Conservation (phyloP, 805 yeast species). For the Nakazawaea holstii region DNA sequence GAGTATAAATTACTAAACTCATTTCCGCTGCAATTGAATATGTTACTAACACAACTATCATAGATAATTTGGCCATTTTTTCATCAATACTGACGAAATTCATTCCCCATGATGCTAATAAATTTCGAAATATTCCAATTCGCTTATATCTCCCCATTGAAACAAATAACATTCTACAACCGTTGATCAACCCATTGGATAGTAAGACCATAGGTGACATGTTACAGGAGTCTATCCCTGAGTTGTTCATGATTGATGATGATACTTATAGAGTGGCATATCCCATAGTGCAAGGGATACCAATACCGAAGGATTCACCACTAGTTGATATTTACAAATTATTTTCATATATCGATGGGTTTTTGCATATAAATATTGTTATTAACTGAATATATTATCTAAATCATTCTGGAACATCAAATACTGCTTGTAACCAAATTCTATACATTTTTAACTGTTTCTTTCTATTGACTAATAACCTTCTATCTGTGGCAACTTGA, state of each 20-base stretch:
- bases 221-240: constrained; percentile 37
- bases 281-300: constrained; percentile 53
- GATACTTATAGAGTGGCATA: constrained; percentile 27
- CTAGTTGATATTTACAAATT: constrained; percentile 39
- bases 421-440: constrained; percentile 94
- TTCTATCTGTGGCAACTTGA: constrained; percentile 82
- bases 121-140: constrained; percentile 39
- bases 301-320: constrained; percentile 37
- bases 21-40: constrained; percentile 13
- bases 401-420: constrained; percentile 30
- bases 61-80: constrained; percentile 16
- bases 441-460: constrained; percentile 93
- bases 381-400: constrained; percentile 20
- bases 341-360: constrained; percentile 57
- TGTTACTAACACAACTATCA: constrained; percentile 16
- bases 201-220: constrained; percentile 31
- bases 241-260: constrained; percentile 28
- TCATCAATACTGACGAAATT: constrained; percentile 20
- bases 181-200: constrained; percentile 19
- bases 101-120: constrained; percentile 18
- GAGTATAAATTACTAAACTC: constrained; percentile 20
- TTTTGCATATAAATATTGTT: constrained; percentile 48
- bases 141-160: constrained; percentile 34
- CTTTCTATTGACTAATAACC: constrained; percentile 87
- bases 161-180: constrained; percentile 29